phyloP scores from a whole-genome alignment of 306 rosid species.

The Gleditsia sinensis region DNA sequence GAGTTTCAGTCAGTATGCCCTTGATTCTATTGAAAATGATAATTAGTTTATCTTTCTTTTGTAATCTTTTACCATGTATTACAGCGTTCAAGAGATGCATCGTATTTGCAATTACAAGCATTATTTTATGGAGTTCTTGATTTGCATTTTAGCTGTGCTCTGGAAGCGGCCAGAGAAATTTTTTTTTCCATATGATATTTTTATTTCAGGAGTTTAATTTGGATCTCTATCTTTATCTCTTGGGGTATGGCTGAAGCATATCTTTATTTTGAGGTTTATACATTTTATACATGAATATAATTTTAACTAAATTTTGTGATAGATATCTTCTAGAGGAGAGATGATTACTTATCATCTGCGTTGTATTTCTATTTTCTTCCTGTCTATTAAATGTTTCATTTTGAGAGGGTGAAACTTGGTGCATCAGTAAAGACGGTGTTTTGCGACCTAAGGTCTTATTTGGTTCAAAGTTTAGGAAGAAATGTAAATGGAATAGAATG shows the following conservation, averaged over 20 bases:
- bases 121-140: background rate
- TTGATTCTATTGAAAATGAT: too few relatives aligned
- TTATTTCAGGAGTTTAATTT: background rate
- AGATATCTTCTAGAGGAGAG: background rate
- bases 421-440: too few relatives aligned
- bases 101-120: background rate
- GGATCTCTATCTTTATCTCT: background rate
- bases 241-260: background rate
- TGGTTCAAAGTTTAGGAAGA: too few relatives aligned
- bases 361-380: background rate
- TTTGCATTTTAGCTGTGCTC: background rate
- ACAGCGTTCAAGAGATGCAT: background rate
- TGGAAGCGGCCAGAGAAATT: background rate
- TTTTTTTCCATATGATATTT: background rate
- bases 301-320: background rate
- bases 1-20: too few relatives aligned
- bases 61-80: background rate
- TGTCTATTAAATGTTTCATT: background rate
- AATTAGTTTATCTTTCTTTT: background rate
- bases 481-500: too few relatives aligned
- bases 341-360: background rate
- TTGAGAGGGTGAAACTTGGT: too few relatives aligned
- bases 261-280: background rate
- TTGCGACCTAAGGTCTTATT: too few relatives aligned
- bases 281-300: background rate